A percentile compares a stretch with the other conserved stretches of the same genome.
These are phyloP conservation scores for Pleurotus tuoliensis DNA, from an alignment of 768 basidiomycete genomes.

Conservation along the genomic window DNA sequence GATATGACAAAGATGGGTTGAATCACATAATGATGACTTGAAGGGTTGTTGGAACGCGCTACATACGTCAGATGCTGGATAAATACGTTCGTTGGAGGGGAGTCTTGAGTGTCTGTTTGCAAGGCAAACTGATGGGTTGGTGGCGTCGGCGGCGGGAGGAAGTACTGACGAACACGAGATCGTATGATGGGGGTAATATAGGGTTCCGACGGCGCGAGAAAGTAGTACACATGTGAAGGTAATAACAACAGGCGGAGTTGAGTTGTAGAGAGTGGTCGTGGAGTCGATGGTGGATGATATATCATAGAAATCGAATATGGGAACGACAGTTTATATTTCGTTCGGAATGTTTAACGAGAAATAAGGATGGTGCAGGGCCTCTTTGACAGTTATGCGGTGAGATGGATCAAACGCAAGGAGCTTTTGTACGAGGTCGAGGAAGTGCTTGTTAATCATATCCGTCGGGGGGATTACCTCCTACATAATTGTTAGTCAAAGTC, in stretches of 20 bases:
- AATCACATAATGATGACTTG: neutral
- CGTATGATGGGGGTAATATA: slow-evolving; percentile 5
- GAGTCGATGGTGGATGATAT: neutral
- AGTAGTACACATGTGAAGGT: slow-evolving; percentile 9
- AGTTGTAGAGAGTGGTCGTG: neutral
- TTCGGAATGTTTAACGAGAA: slow-evolving; percentile 66
- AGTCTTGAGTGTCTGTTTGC: too few relatives aligned
- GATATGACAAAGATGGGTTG: neutral
- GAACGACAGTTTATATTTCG: slow-evolving; percentile 48
- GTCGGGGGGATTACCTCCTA: slow-evolving; percentile 83
- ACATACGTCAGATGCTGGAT: slow-evolving; percentile 6
- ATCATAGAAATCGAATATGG: neutral
- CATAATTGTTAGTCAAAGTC: slow-evolving; percentile 6
- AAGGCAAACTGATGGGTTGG: too few relatives aligned
- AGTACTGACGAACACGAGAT: neutral
- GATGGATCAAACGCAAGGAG: slow-evolving; percentile 89
- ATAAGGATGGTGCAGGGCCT: slow-evolving; percentile 86
- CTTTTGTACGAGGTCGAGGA: slow-evolving; percentile 83
- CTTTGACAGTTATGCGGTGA: slow-evolving; percentile 82
- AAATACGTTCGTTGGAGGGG: neutral
- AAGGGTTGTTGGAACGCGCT: neutral
- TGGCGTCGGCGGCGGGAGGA: neutral
- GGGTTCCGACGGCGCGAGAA: neutral
- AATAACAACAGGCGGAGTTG: slow-evolving; percentile 6
- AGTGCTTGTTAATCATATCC: slow-evolving; percentile 71